Conservation (phyloP, 2,329 filamentous ascomycete genomes). For the Fusarium hostae region DNA sequence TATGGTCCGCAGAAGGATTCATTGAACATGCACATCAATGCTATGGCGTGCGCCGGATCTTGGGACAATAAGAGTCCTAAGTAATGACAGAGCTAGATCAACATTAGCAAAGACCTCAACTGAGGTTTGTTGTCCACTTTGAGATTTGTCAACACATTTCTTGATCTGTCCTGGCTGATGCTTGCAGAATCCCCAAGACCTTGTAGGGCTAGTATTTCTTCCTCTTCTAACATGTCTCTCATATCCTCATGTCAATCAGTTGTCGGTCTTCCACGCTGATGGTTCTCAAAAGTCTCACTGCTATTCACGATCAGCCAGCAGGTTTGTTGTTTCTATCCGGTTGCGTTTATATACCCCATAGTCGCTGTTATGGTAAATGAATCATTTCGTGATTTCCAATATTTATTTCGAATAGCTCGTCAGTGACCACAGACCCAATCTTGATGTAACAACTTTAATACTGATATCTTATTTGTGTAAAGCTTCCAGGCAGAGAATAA, state of each 20-base stretch:
- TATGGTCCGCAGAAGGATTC: conserved; percentile 37
- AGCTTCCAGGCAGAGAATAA: too few species aligned
- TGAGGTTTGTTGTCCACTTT: not conserved
- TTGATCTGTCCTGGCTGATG: conserved; percentile 18
- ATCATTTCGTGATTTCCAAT: not conserved
- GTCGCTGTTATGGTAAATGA: not conserved
- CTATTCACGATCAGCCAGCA: not conserved
- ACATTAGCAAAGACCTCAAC: not conserved
- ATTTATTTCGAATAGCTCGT: too few species aligned
- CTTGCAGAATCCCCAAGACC: conserved; percentile 6
- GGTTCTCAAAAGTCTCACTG: not conserved
- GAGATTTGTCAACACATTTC: not conserved
- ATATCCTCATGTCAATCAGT: not conserved
- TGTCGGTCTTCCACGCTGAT: not conserved
- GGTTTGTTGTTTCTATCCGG: not conserved
- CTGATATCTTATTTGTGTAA: not conserved
- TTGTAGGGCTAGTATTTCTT: not conserved
- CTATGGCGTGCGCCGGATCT: conserved; percentile 35
- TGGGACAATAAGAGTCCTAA: conserved; percentile 16
- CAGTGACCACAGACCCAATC: not conserved
- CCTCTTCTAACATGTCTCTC: not conserved
- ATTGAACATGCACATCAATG: conserved; percentile 38
- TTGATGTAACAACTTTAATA: not conserved
- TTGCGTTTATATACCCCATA: conserved; percentile 21
- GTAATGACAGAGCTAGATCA: not conserved